phyloP scores from a whole-genome alignment of 2,329 filamentous ascomycete species.

The Arthrobotrys sinensis region DNA sequence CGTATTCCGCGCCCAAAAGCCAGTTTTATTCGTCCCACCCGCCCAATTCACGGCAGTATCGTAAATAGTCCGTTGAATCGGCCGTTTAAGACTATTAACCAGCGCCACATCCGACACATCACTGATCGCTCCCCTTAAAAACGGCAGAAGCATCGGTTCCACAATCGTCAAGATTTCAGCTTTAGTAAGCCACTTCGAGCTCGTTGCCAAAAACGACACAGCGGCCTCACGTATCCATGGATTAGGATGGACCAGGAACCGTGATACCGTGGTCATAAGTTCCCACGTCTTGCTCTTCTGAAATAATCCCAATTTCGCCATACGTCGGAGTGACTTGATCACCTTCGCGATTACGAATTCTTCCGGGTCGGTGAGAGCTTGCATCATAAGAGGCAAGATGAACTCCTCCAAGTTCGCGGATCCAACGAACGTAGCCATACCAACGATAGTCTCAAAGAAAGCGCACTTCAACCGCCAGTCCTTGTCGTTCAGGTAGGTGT shows the following conservation, averaged over 20 bases:
- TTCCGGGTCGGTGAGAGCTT: constrained; percentile 91
- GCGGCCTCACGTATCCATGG: constrained; percentile 94
- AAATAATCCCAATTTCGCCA: constrained; percentile 89
- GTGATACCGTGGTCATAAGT: constrained; percentile 83
- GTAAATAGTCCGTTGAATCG: constrained; percentile 83
- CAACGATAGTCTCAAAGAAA: constrained; percentile 95
- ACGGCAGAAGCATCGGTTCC: constrained; percentile 83
- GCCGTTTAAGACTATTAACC: constrained; percentile 80
- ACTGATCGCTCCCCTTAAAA: constrained; percentile 81
- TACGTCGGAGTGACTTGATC: constrained; percentile 86
- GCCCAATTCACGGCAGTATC: constrained; percentile 92
- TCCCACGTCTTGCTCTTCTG: constrained; percentile 90
- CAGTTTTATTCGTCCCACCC: constrained; percentile 80
- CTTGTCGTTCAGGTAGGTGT: constrained; percentile 95
- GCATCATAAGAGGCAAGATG: constrained; percentile 94
- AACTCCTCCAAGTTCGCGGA: constrained; percentile 93
- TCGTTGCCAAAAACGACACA: constrained; percentile 83
- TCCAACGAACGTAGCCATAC: constrained; percentile 90
- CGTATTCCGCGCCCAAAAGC: constrained; percentile 79
- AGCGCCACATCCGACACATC: constrained; percentile 50
- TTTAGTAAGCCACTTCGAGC: constrained; percentile 80
- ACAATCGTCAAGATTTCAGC: constrained; percentile 89
- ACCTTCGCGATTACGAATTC: constrained; percentile 95
- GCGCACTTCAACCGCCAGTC: constrained; percentile 98
- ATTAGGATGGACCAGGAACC: constrained; percentile 94